phyloP scores from a whole-genome alignment of 2,329 filamentous ascomycete species.

The Verticillium klebahnii region DNA sequence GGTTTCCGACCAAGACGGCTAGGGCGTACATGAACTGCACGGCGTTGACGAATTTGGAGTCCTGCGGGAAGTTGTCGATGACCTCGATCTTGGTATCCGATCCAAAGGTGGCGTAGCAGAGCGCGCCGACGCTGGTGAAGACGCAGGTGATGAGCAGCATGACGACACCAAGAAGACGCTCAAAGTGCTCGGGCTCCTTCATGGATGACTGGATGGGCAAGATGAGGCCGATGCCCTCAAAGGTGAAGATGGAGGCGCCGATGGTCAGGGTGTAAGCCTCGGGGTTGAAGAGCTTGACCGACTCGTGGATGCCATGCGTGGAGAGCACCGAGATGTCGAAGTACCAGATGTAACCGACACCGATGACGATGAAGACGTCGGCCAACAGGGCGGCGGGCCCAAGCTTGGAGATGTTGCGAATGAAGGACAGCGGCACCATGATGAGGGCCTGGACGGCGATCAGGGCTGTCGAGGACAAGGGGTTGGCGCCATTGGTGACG shows the following conservation, averaged over 20 bases:
- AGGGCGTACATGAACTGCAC: constrained; percentile 72
- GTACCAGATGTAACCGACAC: constrained; percentile 68
- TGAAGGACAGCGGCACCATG: constrained; percentile 63
- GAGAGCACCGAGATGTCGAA: constrained; percentile 59
- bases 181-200: constrained; percentile 64
- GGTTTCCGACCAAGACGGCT: constrained; percentile 68
- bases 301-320: constrained; percentile 50
- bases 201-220: constrained; percentile 98
- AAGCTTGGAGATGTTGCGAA: constrained; percentile 71
- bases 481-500: constrained; percentile 43
- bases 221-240: constrained; percentile 94
- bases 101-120: constrained; percentile 73
- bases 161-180: constrained; percentile 59
- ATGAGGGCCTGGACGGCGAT: constrained; percentile 63
- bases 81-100: constrained; percentile 65
- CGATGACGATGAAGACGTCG: constrained; percentile 67
- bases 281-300: constrained; percentile 67
- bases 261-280: constrained; percentile 65
- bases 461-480: constrained; percentile 51
- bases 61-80: constrained; percentile 71
- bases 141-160: constrained; percentile 71
- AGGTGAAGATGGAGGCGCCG: constrained; percentile 82
- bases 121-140: constrained; percentile 66
- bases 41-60: constrained; percentile 66
- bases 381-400: constrained; percentile 65